Percentiles rank a stretch among this genome's conserved stretches.
phyloP scores from a whole-genome alignment of 805 yeast species.

The Candida hungchunana region DNA sequence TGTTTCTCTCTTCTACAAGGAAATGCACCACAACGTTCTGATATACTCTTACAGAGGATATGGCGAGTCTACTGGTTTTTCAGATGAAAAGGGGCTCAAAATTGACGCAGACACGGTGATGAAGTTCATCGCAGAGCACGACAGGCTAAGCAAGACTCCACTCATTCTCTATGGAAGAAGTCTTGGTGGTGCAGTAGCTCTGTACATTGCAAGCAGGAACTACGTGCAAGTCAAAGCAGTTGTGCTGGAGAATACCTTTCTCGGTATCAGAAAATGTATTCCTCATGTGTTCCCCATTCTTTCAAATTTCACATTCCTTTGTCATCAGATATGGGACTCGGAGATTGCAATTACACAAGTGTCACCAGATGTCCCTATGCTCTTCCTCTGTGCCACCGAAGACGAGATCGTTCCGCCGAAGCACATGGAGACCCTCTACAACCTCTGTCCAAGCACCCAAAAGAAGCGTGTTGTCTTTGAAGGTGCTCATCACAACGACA shows the following conservation, averaged over 20 bases:
- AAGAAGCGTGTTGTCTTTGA: conserved; percentile 46
- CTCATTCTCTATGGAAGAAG: conserved; percentile 82
- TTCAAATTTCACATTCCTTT: conserved; percentile 49
- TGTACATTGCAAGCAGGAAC: conserved; percentile 67
- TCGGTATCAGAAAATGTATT: conserved; percentile 65
- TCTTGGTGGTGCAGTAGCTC: conserved; percentile 92
- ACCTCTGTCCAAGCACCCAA: conserved; percentile 39
- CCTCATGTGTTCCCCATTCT: conserved; percentile 73
- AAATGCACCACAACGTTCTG: conserved; percentile 70
- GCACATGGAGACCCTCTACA: conserved; percentile 65
- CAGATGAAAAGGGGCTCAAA: conserved; percentile 78
- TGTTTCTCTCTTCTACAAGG: conserved; percentile 60
- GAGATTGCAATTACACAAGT: conserved; percentile 52
- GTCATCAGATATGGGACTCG: conserved; percentile 82
- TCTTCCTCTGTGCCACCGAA: conserved; percentile 64
- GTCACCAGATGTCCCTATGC: conserved; percentile 53
- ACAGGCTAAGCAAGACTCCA: conserved; percentile 46
- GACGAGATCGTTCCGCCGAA: conserved; percentile 92
- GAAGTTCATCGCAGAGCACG: conserved; percentile 50
- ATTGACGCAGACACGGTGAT: conserved; percentile 74
- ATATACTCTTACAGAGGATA: conserved; percentile 90
- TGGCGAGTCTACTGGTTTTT: conserved; percentile 72
- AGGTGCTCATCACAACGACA: conserved; percentile 77
- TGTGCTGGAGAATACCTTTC: conserved; percentile 82
- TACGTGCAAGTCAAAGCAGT: conserved; percentile 53